Percentiles rank a stretch among this genome's conserved stretches.
These are phyloP conservation scores for Globisporangium uncinulatum DNA, from an alignment of 352 stramenopile species.

Conservation along the genomic window DNA sequence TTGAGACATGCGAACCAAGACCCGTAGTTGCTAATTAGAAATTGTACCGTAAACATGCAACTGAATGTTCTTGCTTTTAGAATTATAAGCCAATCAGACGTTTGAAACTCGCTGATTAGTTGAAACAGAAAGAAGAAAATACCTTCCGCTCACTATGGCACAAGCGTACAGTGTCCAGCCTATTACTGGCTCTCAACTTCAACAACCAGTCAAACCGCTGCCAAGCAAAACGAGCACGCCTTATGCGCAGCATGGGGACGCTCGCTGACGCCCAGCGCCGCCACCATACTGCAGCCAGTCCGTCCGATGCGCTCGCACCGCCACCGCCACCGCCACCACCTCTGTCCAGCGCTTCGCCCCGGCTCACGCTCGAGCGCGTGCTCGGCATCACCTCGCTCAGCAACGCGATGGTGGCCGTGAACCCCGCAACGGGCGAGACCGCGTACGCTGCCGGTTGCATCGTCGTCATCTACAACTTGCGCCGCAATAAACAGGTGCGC, in stretches of 20 bases:
- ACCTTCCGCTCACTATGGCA: too few relatives aligned
- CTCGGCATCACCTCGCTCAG: conserved; percentile 66
- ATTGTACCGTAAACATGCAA: too few relatives aligned
- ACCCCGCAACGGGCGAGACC: conserved; percentile 71
- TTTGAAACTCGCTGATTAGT: too few relatives aligned
- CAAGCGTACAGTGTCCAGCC: too few relatives aligned
- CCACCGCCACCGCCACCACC: neutral
- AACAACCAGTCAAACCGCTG: neutral
- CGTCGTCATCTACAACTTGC: conserved; percentile 88
- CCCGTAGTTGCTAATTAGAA: neutral
- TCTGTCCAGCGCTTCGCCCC: conserved; percentile 15
- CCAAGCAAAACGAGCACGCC: neutral
- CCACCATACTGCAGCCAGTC: neutral
- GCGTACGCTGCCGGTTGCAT: conserved; percentile 85
- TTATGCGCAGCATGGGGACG: conserved; percentile 7
- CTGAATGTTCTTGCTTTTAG: too few relatives aligned
- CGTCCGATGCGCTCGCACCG: neutral
- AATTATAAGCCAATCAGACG: too few relatives aligned
- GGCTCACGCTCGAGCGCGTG: conserved; percentile 79
- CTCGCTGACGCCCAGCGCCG: conserved; percentile 7
- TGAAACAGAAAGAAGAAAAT: too few relatives aligned
- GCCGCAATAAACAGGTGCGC: conserved; percentile 79
- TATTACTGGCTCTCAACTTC: too few relatives aligned
- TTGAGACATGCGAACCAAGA: neutral
- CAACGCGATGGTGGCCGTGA: conserved; percentile 74